phyloP scores from a whole-genome alignment of 2,329 filamentous ascomycete species.

The Penicillium sumatraense region DNA sequence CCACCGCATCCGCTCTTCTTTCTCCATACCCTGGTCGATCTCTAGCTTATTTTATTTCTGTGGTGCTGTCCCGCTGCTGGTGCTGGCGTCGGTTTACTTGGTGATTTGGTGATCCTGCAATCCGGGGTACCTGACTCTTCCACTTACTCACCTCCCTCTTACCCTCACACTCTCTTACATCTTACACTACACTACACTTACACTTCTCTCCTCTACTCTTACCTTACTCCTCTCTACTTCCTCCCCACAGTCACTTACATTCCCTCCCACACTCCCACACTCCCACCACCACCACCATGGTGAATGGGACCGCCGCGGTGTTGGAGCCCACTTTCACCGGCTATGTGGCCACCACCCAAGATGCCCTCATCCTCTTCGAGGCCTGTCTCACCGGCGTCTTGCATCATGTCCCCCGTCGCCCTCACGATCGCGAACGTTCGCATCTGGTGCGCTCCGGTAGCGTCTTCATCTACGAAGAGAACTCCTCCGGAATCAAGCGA shows the following conservation, averaged over 20 bases:
- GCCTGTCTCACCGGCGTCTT: slow-evolving; percentile 73
- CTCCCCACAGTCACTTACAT: neutral
- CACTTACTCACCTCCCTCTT: neutral
- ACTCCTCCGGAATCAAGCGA: slow-evolving; percentile 86
- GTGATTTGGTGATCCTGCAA: slow-evolving; percentile 18
- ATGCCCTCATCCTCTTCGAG: slow-evolving; percentile 81
- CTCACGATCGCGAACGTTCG: slow-evolving; percentile 80
- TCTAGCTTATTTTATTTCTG: slow-evolving; percentile 23
- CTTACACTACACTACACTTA: neutral
- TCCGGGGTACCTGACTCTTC: slow-evolving; percentile 16
- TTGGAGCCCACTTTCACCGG: slow-evolving; percentile 70
- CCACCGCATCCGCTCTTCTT: slow-evolving; percentile 20
- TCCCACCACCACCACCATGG: slow-evolving; percentile 36
- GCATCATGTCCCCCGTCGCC: slow-evolving; percentile 77
- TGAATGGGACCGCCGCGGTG: slow-evolving; percentile 50
- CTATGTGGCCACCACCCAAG: slow-evolving; percentile 69
- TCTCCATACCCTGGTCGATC: slow-evolving; percentile 37
- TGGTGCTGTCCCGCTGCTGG: slow-evolving; percentile 8
- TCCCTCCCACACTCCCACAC: neutral
- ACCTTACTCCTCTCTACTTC: neutral
- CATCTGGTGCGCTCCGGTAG: slow-evolving; percentile 81
- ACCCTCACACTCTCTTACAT: neutral
- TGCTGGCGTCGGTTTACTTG: too few relatives aligned
- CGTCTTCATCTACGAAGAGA: slow-evolving; percentile 91
- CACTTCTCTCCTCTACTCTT: neutral